Base-by-base conservation (phyloP, 495 filamentous ascomycete species). In the Lindgomyces ingoldianus region DNA sequence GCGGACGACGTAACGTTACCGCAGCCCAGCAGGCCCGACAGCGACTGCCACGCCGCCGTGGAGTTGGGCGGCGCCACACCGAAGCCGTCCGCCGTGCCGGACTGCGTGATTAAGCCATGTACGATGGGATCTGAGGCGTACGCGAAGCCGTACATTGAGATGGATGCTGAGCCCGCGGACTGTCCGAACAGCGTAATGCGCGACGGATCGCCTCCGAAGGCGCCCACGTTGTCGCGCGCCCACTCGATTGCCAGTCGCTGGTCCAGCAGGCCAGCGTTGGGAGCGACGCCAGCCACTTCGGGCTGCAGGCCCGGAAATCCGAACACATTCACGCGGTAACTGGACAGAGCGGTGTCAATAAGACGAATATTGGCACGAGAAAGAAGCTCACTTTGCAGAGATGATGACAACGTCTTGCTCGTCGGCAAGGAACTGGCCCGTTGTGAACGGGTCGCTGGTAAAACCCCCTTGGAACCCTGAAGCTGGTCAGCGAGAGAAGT, bases 141-240 rank as follows among this genome's bases (percentile, higher is more conserved):
- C 6, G 33, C 33, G 14, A 39, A 39, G 33, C 6, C 6, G 33
- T 39, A 39, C 6, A 6, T 6, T 6, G 6, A 6, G 33, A 82
- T 79, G 1, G 81, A 74, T 9, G 77, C 66, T 19, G 76, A 78
- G 4, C 83, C 83, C 14, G 83, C 80, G 41, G 77, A 81, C 62
- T 85, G 78, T 29, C 85, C 86, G 64, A 79, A 81, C 42, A 87
- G 75, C 1, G 60, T 41, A 55, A 87, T 85, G 61, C 81, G 82
- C 18, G 75, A 70, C 3, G 86, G 39, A 62, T 81, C 77, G 22
- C 80, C 81, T 55, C 81, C 79, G 63, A 82, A 82, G 4, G 45
- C 74, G 19, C 74, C 80, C 51, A 90, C 88, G 67, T 90, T 89
- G 62, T 83, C 80, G 27, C 83, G 79, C 0, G 89, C 80, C 81